Evolutionary conservation across 257 asterid species (phyloP).

Genomic region (Ilex asprella): DNA sequence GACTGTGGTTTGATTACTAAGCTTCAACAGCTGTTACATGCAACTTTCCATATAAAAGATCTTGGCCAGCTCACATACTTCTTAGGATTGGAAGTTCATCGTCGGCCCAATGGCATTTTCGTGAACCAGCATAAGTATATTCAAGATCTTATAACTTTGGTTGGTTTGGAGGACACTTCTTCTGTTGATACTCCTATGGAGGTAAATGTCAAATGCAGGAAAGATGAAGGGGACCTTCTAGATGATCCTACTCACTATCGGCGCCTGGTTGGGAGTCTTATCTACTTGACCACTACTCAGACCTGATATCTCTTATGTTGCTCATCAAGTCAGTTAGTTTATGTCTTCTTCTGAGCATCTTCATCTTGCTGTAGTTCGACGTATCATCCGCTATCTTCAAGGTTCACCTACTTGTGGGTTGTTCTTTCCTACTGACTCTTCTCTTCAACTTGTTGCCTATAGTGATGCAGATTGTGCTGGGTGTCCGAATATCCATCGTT

Average conservation of each 20-base stretch:
- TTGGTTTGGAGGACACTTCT: not conserved
- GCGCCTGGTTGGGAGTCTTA: not conserved
- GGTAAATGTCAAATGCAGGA: not conserved
- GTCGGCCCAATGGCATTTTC: not conserved
- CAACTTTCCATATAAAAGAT: not conserved
- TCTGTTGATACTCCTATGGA: not conserved
- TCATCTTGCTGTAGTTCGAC: not conserved
- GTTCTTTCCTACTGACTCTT: not conserved
- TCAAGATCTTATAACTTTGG: not conserved
- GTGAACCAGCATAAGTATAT: not conserved
- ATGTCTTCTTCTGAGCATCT: no score
- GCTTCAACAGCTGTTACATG: slow-evolving; percentile 1
- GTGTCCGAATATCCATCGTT: no score
- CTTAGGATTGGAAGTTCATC: not conserved
- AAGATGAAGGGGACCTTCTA: not conserved
- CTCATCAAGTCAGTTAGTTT: not conserved
- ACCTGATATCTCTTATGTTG: not conserved
- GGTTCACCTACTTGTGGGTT: not conserved
- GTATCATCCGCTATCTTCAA: not conserved
- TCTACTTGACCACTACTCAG: not conserved
- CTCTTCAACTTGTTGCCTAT: not conserved
- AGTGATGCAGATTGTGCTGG: not conserved
- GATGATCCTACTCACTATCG: not conserved
- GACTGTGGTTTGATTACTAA: slow-evolving; percentile 1
- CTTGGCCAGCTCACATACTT: not conserved